A percentile compares a stretch with the other conserved stretches of the same genome.
phyloP scores from a whole-genome alignment of 768 basidiomycete genomes.

The Mycena rosella region DNA sequence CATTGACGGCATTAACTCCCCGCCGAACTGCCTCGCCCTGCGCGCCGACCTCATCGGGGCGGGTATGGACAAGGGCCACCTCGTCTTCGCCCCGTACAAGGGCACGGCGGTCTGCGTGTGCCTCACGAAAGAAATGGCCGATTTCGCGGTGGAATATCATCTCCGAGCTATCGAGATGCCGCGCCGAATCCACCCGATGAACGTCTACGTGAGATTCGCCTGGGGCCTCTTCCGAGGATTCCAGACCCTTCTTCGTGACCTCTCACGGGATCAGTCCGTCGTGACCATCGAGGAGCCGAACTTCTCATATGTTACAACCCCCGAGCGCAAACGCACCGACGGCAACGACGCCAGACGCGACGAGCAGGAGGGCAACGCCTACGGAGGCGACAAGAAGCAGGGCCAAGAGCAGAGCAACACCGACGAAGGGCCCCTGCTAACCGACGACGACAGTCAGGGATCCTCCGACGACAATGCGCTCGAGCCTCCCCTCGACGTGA shows the following conservation, averaged over 20 bases:
- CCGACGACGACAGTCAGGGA: not conserved
- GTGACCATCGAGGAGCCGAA: not conserved
- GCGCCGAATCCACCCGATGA: not conserved
- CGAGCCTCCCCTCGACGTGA: not conserved
- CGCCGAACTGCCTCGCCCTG: constrained; percentile 20
- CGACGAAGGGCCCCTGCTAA: no score
- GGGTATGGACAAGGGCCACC: not conserved
- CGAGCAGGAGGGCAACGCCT: no score
- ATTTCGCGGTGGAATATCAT: not conserved
- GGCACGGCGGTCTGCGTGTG: not conserved
- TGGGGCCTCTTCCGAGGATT: not conserved
- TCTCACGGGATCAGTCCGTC: not conserved
- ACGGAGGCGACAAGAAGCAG: no score
- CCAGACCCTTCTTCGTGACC: not conserved
- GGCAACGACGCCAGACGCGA: not conserved
- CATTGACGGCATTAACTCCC: not conserved
- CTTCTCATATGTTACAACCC: not conserved
- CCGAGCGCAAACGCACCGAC: not conserved
- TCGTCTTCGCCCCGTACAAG: not conserved
- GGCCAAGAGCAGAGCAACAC: no score
- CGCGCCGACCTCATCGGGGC: constrained; percentile 16
- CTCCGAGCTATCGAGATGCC: not conserved
- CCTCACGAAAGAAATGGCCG: not conserved
- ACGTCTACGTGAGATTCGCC: not conserved
- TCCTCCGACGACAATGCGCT: not conserved